phyloP scores from a whole-genome alignment of 2,329 filamentous ascomycete species.

The Lachnellula willkommii region DNA sequence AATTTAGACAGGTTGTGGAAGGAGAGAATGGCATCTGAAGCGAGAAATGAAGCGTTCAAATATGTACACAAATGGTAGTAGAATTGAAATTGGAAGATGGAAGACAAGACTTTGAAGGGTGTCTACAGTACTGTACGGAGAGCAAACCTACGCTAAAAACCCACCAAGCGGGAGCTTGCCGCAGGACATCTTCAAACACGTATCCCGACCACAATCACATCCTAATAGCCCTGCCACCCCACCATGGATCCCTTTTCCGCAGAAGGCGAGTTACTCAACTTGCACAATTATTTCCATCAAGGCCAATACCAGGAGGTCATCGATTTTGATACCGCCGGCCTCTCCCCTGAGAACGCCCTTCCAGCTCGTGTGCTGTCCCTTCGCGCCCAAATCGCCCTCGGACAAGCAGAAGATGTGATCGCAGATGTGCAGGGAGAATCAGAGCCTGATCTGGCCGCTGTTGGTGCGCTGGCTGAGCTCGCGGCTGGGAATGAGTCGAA shows the following conservation, averaged over 20 bases:
- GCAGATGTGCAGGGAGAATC: conserved; percentile 59
- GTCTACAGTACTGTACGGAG: background rate
- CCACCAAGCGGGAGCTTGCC: background rate
- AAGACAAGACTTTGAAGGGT: background rate
- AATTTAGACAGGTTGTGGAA: conserved; percentile 5
- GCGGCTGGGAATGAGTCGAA: conserved; percentile 53
- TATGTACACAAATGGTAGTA: too few relatives aligned
- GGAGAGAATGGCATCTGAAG: background rate
- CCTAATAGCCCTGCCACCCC: background rate
- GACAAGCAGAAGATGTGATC: conserved; percentile 69
- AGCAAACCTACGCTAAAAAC: background rate
- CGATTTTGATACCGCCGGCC: conserved; percentile 75
- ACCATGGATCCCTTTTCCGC: conserved; percentile 65
- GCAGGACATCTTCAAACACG: conserved; percentile 18
- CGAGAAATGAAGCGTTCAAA: background rate
- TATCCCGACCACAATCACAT: conserved; percentile 9
- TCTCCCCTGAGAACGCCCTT: conserved; percentile 72
- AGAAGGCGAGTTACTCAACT: conserved; percentile 66
- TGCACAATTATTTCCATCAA: conserved; percentile 66
- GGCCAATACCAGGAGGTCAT: conserved; percentile 83
- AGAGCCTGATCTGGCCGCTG: conserved; percentile 69
- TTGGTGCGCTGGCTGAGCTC: conserved; percentile 69
- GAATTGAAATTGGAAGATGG: background rate
- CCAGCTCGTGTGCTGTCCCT: conserved; percentile 73
- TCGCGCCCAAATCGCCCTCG: conserved; percentile 77